A percentile compares a stretch with the other conserved stretches of the same genome.
phyloP scores from a whole-genome alignment of 2,329 filamentous ascomycete species.

The Epichloe hybrida region DNA sequence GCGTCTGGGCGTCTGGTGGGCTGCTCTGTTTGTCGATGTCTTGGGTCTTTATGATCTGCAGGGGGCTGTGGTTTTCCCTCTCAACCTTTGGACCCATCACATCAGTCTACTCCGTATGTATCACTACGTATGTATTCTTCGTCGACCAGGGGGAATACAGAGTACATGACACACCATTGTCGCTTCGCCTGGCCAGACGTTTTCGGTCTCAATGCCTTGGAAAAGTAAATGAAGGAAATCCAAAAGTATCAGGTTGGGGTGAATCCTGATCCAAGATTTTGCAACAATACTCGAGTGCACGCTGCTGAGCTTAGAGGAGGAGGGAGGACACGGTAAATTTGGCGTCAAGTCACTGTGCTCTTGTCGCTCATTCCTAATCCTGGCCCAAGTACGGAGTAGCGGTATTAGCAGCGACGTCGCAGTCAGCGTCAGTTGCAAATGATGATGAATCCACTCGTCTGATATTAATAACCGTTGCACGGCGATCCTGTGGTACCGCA shows the following conservation, averaged over 20 bases:
- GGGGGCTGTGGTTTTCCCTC: neutral
- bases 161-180: neutral
- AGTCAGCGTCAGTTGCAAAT: neutral
- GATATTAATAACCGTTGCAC: neutral
- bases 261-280: neutral
- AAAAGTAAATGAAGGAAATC: neutral
- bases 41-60: neutral
- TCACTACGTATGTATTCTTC: neutral
- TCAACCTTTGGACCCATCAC: neutral
- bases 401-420: neutral
- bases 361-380: neutral
- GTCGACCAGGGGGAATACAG: neutral
- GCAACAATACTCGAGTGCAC: neutral
- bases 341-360: neutral
- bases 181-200: neutral
- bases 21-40: conserved; percentile 1
- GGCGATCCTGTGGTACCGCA: neutral
- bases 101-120: neutral
- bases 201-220: neutral
- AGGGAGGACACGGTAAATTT: neutral
- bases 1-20: neutral
- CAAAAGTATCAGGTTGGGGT: neutral
- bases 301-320: neutral
- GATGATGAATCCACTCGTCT: neutral
- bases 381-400: neutral